These are phyloP conservation scores for Tripterygium wilfordii DNA, from an alignment of 177 flowering plant species.

Conservation along the genomic window DNA sequence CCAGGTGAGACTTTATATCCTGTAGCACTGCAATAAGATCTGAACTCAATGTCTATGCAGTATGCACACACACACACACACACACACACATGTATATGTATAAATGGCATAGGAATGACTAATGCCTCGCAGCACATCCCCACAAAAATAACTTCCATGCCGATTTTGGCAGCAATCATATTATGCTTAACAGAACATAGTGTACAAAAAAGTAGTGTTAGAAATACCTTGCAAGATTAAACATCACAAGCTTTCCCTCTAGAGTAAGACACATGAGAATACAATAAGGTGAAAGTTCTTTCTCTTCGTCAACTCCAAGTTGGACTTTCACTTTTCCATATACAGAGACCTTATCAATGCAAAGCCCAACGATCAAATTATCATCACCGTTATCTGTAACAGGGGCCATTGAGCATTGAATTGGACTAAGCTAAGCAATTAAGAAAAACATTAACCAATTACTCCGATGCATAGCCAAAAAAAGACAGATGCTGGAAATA, in stretches of 20 bases:
- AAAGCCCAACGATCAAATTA: constrained; percentile 75
- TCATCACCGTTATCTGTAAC: constrained; percentile 75
- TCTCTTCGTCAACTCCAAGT: constrained; percentile 50
- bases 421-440: too few species aligned
- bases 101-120: too few species aligned
- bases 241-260: constrained; percentile 78
- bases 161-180: too few species aligned
- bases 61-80: too few species aligned
- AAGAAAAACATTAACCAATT: too few species aligned
- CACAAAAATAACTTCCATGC: not conserved
- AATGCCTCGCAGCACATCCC: too few species aligned
- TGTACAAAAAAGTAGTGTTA: not conserved
- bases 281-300: constrained; percentile 70
- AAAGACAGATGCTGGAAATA: not conserved
- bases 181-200: not conserved
- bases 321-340: constrained; percentile 48
- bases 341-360: constrained; percentile 50
- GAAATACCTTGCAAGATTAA: constrained; percentile 71
- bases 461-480: not conserved
- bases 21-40: constrained; percentile 36
- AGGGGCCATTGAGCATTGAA: not conserved
- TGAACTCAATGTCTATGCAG: constrained; percentile 6
- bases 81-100: too few species aligned
- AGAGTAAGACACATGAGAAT: constrained; percentile 72
- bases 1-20: constrained; percentile 27